Base-by-base conservation (phyloP, 2,329 filamentous ascomycete species). In the Akanthomyces uredinophilus region DNA sequence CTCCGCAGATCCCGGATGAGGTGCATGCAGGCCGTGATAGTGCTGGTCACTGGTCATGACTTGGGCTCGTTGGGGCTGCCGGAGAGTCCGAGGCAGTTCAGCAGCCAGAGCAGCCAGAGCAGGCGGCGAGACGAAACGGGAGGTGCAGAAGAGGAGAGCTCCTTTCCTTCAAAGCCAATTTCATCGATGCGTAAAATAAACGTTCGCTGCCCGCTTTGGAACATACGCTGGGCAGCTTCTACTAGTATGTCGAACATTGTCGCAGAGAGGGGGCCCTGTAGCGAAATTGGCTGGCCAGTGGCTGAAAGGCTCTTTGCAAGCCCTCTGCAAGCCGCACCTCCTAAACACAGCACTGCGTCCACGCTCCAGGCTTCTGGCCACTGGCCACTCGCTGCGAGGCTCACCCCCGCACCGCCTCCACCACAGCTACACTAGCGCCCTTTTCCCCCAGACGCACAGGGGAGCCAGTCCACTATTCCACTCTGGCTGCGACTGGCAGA, bases 391-490 rank as follows among this genome's bases (percentile, higher is more conserved):
- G 47, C 6, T 32, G 49, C 29, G 39, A 22, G 24, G 10, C 50
- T 52, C 16, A 14, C 32, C 54, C 57, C 57, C 57, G 57, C 57
- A 60, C 7, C n/a, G 49, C 47, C 49, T 44, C 57, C 57, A 60
- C 57, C 39, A 60, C 8, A 60, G 57, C 57, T 60, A 20, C 57
- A 2, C 24, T 60, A 60, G 57, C 57, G 49, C 39, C 39, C 11
- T 37, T 20, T 52, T 53, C 49, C 57, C 57, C 57, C 57, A 60
- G 57, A 60, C 57, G 32, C 49, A 44, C 44, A 51, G 56, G 24
- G 46, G 47, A 16, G 11, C n/a, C 14, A 55, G 46, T 51, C 56
- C 49, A 60, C 57, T 60, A n/a, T 29, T 50, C 46, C 46, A 53
- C 46, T 53, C 39, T 29, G 13, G 16, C 24, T 46, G 54, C 54